Evolutionary conservation across 805 yeast species (phyloP).

Genomic region (Isabelozyma heimii): DNA sequence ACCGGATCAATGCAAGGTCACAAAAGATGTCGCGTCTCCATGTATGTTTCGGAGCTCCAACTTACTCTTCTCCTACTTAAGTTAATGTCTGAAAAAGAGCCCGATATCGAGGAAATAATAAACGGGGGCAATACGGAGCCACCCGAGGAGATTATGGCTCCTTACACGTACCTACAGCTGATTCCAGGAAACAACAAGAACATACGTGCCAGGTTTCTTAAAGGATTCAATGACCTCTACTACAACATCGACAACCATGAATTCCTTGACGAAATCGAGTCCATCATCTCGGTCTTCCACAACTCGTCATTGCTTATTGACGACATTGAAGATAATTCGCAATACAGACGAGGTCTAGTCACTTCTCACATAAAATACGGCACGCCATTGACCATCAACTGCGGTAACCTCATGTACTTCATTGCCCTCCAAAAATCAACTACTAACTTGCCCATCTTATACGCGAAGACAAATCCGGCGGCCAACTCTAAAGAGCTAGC

Average conservation of each 20-base stretch:
- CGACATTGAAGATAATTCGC: slow-evolving; percentile 82
- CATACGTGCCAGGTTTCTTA: slow-evolving; percentile 26
- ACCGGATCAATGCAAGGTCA: too few species aligned
- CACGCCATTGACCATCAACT: slow-evolving; percentile 72
- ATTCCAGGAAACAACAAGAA: slow-evolving; percentile 33
- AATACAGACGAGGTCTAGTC: slow-evolving; percentile 70
- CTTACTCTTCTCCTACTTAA: not conserved
- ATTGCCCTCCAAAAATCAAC: slow-evolving; percentile 55
- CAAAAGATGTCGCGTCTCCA: too few species aligned
- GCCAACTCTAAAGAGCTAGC: slow-evolving; percentile 9
- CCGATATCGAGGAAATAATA: slow-evolving; percentile 3
- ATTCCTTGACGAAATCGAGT: slow-evolving; percentile 23
- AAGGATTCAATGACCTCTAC: slow-evolving; percentile 32
- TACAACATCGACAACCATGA: slow-evolving; percentile 23
- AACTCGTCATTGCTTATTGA: slow-evolving; percentile 53
- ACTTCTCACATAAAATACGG: slow-evolving; percentile 81
- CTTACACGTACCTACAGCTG: slow-evolving; percentile 28
- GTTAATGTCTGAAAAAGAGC: not conserved
- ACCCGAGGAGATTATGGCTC: slow-evolving; percentile 16
- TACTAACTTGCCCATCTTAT: not conserved
- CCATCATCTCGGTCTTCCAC: slow-evolving; percentile 32
- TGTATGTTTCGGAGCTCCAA: too few species aligned
- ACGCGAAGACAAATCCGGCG: not conserved
- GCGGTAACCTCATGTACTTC: slow-evolving; percentile 82
- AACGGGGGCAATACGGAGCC: slow-evolving; percentile 6